phyloP scores from a whole-genome alignment of 768 basidiomycete genomes.

The Strobilomyces echinocephalus region DNA sequence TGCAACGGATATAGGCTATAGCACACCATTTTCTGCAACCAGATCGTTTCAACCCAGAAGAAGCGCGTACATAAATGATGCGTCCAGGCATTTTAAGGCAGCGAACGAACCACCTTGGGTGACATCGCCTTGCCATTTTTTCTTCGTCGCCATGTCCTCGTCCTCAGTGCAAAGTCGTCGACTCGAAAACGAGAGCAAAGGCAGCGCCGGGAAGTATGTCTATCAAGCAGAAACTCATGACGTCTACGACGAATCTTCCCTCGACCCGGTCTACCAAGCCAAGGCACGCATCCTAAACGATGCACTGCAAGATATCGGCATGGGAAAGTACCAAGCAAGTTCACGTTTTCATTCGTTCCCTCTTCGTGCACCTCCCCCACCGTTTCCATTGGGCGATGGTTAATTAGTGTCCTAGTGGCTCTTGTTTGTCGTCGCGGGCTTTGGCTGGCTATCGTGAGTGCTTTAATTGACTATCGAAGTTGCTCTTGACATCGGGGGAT shows the following conservation, averaged over 20 bases:
- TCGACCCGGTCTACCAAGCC: constrained; percentile 56
- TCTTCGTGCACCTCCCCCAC: background rate
- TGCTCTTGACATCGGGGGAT: constrained; percentile 20
- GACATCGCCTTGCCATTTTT: background rate
- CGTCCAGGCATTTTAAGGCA: too few relatives aligned
- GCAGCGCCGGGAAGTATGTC: background rate
- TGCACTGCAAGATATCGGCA: constrained; percentile 63
- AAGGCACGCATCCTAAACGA: constrained; percentile 55
- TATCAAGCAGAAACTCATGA: constrained; percentile 17
- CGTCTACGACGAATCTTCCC: constrained; percentile 21
- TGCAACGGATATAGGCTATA: too few relatives aligned
- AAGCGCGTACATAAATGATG: too few relatives aligned
- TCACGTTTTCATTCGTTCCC: background rate
- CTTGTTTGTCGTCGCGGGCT: constrained; percentile 63
- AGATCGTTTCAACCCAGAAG: too few relatives aligned
- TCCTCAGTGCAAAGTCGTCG: constrained; percentile 6
- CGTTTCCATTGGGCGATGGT: background rate
- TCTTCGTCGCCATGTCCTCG: constrained; percentile 19
- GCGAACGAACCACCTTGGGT: background rate
- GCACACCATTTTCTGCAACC: too few relatives aligned
- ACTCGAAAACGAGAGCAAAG: constrained; percentile 2
- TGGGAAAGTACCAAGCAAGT: constrained; percentile 63
- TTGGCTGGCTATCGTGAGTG: constrained; percentile 72
- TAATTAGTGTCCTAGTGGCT: constrained; percentile 41
- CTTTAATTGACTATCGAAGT: background rate